Evolutionary conservation across 1,139 yeast genomes (phyloP).

Genomic region (Maudiozyma humilis): DNA sequence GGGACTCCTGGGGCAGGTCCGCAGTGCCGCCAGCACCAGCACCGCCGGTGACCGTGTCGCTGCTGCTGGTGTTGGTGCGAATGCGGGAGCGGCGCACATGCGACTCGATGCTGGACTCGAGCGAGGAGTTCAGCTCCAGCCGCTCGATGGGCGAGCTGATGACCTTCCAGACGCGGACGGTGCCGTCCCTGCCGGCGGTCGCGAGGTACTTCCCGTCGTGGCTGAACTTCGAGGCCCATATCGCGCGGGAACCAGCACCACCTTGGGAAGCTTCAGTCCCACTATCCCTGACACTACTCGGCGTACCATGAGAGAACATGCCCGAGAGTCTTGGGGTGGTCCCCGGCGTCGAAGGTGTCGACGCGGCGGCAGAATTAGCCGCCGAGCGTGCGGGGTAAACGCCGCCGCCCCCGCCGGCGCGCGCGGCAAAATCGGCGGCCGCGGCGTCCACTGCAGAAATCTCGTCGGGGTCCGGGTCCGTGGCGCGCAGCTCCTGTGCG

Average conservation of each 20-base stretch:
- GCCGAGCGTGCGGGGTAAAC: background rate
- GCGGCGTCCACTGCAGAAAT: too few relatives aligned
- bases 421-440: background rate
- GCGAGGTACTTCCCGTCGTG: conserved; percentile 77
- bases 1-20: background rate
- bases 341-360: background rate
- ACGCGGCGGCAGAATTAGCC: background rate
- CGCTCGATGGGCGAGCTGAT: conserved; percentile 61
- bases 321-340: background rate
- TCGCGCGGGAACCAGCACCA: conserved; percentile 35
- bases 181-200: conserved; percentile 69
- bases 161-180: conserved; percentile 71
- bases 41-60: background rate
- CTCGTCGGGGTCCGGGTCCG: conserved; percentile 9
- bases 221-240: conserved; percentile 69
- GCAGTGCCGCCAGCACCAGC: background rate
- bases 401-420: conserved; percentile 4
- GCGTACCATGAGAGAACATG: background rate
- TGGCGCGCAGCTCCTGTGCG: conserved; percentile 61
- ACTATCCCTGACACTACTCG: background rate
- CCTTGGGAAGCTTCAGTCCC: background rate
- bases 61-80: conserved; percentile 5
- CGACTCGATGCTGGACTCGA: conserved; percentile 10
- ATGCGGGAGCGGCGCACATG: conserved; percentile 9
- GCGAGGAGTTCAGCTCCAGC: conserved; percentile 34